phyloP scores from a whole-genome alignment of 129 eudicot genomes.

The Pseudognaphalium luteoalbum region DNA sequence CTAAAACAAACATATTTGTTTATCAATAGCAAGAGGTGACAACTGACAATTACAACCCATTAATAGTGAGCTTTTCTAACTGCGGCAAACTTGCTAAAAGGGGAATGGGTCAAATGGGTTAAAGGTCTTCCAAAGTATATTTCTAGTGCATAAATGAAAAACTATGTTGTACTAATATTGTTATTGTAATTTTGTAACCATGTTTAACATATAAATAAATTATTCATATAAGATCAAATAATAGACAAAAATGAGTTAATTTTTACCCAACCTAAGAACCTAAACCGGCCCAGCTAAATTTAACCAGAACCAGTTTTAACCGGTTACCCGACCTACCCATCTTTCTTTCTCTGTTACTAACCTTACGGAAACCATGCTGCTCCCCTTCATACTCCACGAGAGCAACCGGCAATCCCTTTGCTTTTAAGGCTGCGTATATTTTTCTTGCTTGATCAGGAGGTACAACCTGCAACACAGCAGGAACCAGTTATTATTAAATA shows the following conservation, averaged over 20 bases:
- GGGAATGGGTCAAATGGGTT: neutral
- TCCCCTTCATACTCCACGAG: constrained; percentile 98
- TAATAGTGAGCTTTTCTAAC: neutral
- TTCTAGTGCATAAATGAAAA: neutral
- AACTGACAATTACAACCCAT: neutral
- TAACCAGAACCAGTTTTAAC: neutral
- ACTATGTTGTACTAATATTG: neutral
- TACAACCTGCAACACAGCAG: constrained; percentile 63
- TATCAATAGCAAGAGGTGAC: neutral
- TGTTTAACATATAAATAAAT: neutral
- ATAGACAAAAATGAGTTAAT: neutral
- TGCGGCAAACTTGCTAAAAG: neutral
- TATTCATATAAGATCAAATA: neutral
- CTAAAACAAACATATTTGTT: neutral
- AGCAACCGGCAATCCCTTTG: constrained; percentile 90
- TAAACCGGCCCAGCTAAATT: neutral
- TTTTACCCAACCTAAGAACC: neutral
- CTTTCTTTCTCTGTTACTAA: constrained; percentile 22
- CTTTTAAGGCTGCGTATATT: constrained; percentile 83
- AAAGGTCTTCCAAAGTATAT: neutral
- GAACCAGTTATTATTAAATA: neutral
- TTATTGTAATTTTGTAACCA: neutral
- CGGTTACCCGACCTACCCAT: neutral
- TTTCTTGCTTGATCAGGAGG: constrained; percentile 86
- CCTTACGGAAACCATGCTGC: constrained; percentile 99